phyloP scores from a whole-genome alignment of 495 filamentous ascomycete genomes.

The Neurospora tetrasperma region DNA sequence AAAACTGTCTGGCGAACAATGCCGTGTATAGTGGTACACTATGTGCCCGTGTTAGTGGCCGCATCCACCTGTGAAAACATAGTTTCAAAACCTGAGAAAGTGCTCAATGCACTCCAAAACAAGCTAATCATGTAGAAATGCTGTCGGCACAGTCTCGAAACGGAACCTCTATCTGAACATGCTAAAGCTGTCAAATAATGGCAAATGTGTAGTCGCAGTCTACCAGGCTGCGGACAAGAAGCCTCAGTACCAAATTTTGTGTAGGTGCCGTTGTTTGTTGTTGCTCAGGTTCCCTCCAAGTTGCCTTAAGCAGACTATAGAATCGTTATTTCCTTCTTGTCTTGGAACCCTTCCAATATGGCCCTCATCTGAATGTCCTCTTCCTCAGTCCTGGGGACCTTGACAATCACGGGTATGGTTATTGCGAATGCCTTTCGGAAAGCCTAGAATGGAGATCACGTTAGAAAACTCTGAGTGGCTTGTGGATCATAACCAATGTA shows the following conservation, averaged over 20 bases:
- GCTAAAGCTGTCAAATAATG: not conserved
- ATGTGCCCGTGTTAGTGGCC: not conserved
- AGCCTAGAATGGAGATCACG: constrained; percentile 29
- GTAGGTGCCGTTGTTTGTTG: not conserved
- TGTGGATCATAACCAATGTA: constrained; percentile 10
- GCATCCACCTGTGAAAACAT: not conserved
- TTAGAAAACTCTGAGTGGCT: constrained; percentile 18
- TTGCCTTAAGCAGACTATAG: not conserved
- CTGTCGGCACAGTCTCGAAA: not conserved
- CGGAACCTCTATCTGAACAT: not conserved
- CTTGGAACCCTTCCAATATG: constrained; percentile 6
- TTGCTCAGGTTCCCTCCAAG: not conserved
- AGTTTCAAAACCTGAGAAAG: not conserved
- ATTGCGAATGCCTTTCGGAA: constrained; percentile 47
- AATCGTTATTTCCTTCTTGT: not conserved
- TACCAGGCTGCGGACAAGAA: not conserved
- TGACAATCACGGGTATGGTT: constrained; percentile 43
- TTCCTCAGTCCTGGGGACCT: constrained; percentile 47
- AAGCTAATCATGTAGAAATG: not conserved
- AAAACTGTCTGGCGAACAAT: not conserved
- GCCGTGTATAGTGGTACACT: not conserved
- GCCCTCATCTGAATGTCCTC: constrained; percentile 33
- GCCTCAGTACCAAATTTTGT: not conserved
- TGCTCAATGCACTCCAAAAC: not conserved
- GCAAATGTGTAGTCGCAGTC: not conserved